Evolutionary conservation across 768 basidiomycete species (phyloP).

Genomic region (Termitomyces sp.): DNA sequence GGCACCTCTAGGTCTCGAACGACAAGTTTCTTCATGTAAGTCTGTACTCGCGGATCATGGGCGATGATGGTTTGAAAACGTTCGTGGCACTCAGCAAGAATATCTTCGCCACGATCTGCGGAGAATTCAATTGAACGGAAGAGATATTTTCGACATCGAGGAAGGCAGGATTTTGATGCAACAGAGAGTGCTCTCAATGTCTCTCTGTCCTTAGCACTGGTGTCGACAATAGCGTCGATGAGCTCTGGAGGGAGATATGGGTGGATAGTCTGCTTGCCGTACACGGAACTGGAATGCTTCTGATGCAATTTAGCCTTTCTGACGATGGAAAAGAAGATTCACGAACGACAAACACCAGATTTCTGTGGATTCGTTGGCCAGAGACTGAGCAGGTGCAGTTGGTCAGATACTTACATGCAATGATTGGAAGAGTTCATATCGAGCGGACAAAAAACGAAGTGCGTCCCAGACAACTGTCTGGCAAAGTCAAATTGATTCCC

Average conservation of each 20-base stretch:
- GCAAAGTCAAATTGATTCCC: background rate
- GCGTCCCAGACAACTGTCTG: background rate
- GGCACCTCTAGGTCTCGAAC: slow-evolving; percentile 2
- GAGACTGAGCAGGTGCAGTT: background rate
- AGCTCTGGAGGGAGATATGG: slow-evolving; percentile 4
- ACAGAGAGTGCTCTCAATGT: background rate
- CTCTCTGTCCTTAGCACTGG: background rate
- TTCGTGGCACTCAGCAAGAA: background rate
- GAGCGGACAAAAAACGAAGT: background rate
- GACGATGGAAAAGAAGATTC: background rate
- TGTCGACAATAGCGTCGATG: slow-evolving; percentile 7
- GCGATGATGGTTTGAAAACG: background rate
- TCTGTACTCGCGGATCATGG: background rate
- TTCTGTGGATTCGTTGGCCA: background rate
- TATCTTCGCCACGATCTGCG: background rate
- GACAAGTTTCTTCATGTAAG: background rate
- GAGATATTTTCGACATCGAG: slow-evolving; percentile 1
- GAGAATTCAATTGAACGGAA: slow-evolving; percentile 5
- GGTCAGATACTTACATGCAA: background rate
- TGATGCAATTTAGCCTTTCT: background rate
- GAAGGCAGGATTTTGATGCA: background rate
- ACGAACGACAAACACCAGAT: background rate
- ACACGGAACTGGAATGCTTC: background rate
- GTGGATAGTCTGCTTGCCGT: background rate
- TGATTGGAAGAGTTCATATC: background rate